Evolutionary conservation across 202 grass and related monocot genomes (phyloP), one percentile per base, ranked within the genome.

Genomic region (Zoysia matrella): DNA sequence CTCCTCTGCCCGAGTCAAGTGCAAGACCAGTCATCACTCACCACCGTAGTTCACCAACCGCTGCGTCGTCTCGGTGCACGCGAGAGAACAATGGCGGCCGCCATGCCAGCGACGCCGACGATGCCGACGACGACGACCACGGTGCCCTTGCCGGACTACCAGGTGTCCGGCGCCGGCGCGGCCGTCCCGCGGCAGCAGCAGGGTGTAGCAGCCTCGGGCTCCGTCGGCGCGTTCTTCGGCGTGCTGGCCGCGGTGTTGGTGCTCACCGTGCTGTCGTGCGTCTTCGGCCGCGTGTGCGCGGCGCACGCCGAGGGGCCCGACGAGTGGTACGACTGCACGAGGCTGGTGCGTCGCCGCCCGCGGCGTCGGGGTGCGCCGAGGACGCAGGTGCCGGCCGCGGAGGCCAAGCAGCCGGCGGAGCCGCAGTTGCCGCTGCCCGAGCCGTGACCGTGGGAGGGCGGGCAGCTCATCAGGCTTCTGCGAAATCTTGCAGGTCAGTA

Each of bases 241-340:
- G 92, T 95, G 48, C 85, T 95, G 48, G 82, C 83, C 50, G 81
- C 62, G 40, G 90, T 99, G 50, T 7, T 92, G 52, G 52, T 92
- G 18, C 74, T 99, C 80, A 87, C 87, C 16, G 65, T 76, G 57
- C 52, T 99, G 50, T 92, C 96, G 6, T 99, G 96, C 75, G 47
- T 92, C 75, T 80, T 90, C 6, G 92, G 91, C 46, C 78, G 76
- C 36, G 79, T 89, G 6, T 98, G 92, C 73, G 74, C 82, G 5
- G 61, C 61, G 75, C 68, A 86, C 40, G 84, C 75, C 7, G 78
- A 86, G 58, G 86, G 86, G 13, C 90, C 90, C 0, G 95, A 98
- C 55, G 87, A 91, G 30, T 75, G 60, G 47, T 95, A 98, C 46
- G 84, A 95, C 60, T 98, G 95, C 83, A 72, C 76, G 3, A 74